Conservation (phyloP, 306 rosid genomes). For the Citrullus mucosospermus region DNA sequence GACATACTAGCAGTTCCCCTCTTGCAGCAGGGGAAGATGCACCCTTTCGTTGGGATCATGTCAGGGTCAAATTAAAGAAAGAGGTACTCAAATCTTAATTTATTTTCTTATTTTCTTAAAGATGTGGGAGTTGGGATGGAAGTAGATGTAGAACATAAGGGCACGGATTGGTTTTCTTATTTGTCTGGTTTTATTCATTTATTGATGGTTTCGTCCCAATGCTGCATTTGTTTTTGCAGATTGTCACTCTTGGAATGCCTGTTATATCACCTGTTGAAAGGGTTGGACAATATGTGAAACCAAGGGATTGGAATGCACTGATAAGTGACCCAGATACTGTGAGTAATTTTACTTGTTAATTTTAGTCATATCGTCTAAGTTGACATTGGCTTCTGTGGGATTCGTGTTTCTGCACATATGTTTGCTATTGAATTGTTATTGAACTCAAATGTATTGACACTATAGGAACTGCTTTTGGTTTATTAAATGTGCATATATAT, state of each 20-base stretch:
- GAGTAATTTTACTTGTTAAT: slow-evolving; percentile 18
- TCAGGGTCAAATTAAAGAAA: slow-evolving; percentile 91
- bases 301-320: slow-evolving; percentile 72
- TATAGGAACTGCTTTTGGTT: neutral
- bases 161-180: neutral
- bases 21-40: slow-evolving; percentile 89
- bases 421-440: neutral
- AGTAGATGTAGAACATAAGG: neutral
- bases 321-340: slow-evolving; percentile 73
- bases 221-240: slow-evolving; percentile 25
- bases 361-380: neutral
- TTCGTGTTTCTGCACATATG: neutral
- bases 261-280: slow-evolving; percentile 53
- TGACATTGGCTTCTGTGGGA: neutral
- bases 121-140: neutral
- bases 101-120: neutral
- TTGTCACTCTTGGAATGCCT: slow-evolving; percentile 94
- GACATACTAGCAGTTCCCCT: slow-evolving; percentile 66
- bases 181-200: slow-evolving; percentile 2
- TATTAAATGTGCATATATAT: neutral
- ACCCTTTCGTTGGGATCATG: slow-evolving; percentile 95
- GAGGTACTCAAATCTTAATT: slow-evolving; percentile 33
- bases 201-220: neutral
- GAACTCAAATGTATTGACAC: neutral
- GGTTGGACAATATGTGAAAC: slow-evolving; percentile 74